Percentiles rank a stretch among this genome's conserved stretches.
These are phyloP conservation scores for Elsinoe batatas DNA, from an alignment of 2,329 filamentous ascomycete species.

Conservation along the genomic window DNA sequence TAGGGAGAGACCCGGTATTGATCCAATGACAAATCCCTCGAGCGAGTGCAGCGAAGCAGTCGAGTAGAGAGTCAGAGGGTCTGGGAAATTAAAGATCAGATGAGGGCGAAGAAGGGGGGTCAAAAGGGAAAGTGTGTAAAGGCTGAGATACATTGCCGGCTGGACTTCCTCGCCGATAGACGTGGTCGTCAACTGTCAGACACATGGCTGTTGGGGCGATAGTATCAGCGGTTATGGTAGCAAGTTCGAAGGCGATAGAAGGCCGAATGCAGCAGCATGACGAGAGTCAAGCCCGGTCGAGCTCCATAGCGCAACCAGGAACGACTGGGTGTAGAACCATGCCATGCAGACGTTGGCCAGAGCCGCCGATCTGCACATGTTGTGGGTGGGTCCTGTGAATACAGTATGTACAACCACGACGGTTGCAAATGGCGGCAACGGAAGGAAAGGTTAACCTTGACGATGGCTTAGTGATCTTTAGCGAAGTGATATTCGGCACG, in stretches of 20 bases:
- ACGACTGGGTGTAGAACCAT: background rate
- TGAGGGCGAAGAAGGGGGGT: background rate
- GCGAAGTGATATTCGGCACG: background rate
- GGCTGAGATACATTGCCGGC: background rate
- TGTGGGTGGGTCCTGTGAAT: background rate
- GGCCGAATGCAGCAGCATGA: background rate
- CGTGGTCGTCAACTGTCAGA: background rate
- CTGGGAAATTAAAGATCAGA: background rate
- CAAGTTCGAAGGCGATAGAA: background rate
- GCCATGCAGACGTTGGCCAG: background rate
- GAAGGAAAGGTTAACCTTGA: constrained; percentile 2
- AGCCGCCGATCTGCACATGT: background rate
- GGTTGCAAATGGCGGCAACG: background rate
- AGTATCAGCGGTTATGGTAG: background rate
- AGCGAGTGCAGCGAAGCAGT: constrained; percentile 11
- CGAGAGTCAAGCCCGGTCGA: background rate
- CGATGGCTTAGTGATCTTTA: background rate
- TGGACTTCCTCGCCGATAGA: background rate
- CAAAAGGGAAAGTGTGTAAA: constrained; percentile 1
- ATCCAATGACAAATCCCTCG: constrained; percentile 10
- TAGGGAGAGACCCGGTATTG: constrained; percentile 8
- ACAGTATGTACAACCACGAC: constrained; percentile 1
- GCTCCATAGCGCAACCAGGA: background rate
- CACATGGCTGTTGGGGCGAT: constrained; percentile 2
- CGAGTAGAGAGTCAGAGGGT: constrained; percentile 5